phyloP scores from a whole-genome alignment of 1,284 basidiomycete species.

The Ustilago esculenta region DNA sequence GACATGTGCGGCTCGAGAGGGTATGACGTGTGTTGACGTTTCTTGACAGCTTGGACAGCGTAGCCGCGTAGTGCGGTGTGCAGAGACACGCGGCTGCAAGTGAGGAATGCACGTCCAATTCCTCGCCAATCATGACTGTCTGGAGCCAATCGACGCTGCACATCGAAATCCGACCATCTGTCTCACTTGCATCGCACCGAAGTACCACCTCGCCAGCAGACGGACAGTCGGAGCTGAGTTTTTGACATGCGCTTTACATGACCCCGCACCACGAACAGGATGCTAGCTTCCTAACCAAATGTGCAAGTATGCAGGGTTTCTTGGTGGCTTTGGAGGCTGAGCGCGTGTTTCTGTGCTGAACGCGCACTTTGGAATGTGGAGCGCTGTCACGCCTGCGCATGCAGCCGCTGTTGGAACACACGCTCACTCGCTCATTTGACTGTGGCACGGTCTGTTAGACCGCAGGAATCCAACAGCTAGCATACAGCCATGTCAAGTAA shows the following conservation, averaged over 20 bases:
- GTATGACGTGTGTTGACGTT: constrained; percentile 24
- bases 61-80: not conserved
- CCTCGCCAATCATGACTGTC: constrained; percentile 3
- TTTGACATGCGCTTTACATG: constrained; percentile 7
- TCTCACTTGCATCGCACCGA: constrained; percentile 1
- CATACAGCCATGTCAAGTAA: too few relatives aligned
- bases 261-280: too few relatives aligned
- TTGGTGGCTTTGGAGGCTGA: constrained; percentile 1
- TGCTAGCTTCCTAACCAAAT: too few relatives aligned
- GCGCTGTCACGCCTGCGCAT: too few relatives aligned
- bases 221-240: too few relatives aligned
- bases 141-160: constrained; percentile 21
- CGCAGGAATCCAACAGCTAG: too few relatives aligned
- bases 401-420: too few relatives aligned
- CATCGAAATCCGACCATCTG: constrained; percentile 38
- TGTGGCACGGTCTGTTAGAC: too few relatives aligned
- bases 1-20: not conserved
- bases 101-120: constrained; percentile 23
- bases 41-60: constrained; percentile 1
- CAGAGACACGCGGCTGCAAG: constrained; percentile 9
- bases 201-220: too few relatives aligned
- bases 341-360: constrained; percentile 13
- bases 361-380: constrained; percentile 20
- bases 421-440: too few relatives aligned
- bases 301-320: not conserved